Base-by-base conservation (phyloP, 1,139 yeast species). In the Yamadazyma atlantica region DNA sequence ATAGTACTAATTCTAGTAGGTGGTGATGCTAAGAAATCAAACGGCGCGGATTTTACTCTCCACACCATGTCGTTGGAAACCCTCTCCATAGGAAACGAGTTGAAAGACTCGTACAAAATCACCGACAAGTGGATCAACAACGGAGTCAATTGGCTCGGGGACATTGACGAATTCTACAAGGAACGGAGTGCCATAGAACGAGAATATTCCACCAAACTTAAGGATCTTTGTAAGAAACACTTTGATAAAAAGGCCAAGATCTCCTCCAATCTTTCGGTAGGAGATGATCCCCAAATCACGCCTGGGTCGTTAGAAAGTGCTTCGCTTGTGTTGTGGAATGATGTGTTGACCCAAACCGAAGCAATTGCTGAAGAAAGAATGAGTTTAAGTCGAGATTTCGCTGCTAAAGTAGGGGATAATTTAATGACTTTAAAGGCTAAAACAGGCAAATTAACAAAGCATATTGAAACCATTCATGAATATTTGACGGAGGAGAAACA, bases 231-330 rank as follows among this genome's bases (percentile, higher is more conserved):
- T 36, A 67, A 80, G 42, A 85, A 80, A 44, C 86, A 80, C 50
- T 81, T 87, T 53, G 85, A 82, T 41, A 85, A 80, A 59, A 88
- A 90, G 57, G 84, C 95, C 30, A 79, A 78, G 50, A 61, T 73
- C 10, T 72, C 88, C 19, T 78, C 94, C 0, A 62, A 66, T 16
- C 63, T 94, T 25, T 81, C 92, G 27, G 98, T 94, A 6, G 99
- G 99, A 19, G 96, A 88, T 46, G 77, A 78, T 19, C 98, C 99
- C 0, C 78, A 81, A 33, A 76, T 87, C 38, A 92, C 99, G 0
- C 97, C 98, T 0, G 98, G 99, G 0, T 89, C 97, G 0, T 67
- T 92, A 36, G 98, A 94, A 55, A 78, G 87, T 46, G 96, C 97
- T 0, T 75, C 88, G n/a, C 64, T 90, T 47, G 96, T 88, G n/a